A percentile compares a stretch with the other conserved stretches of the same genome.
Conservation (phyloP, 345 rosid genomes). For the Anastatica hierochuntica region DNA sequence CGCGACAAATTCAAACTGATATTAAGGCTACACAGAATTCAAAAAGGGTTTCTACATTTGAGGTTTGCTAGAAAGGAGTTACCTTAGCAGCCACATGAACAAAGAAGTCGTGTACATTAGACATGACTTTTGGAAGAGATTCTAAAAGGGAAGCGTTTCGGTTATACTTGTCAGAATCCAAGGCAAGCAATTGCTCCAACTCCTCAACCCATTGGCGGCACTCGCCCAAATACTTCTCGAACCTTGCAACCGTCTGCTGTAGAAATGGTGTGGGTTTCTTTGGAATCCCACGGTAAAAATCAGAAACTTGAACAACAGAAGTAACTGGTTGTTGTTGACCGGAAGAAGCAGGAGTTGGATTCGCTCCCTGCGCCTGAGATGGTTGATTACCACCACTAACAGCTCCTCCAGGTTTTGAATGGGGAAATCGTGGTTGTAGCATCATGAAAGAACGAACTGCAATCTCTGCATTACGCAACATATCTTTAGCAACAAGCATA, state of each 20-base stretch:
- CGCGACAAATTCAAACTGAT: background rate
- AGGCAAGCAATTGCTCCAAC: conserved; percentile 74
- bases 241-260: conserved; percentile 71
- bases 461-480: conserved; percentile 75
- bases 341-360: conserved; percentile 37
- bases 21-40: background rate
- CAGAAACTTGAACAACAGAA: conserved; percentile 48
- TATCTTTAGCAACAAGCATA: conserved; percentile 71
- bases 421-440: conserved; percentile 66
- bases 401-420: conserved; percentile 35
- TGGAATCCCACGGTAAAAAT: conserved; percentile 83
- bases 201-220: conserved; percentile 92
- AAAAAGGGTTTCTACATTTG: background rate
- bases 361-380: conserved; percentile 54
- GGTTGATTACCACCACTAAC: conserved; percentile 46
- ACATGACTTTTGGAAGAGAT: conserved; percentile 87
- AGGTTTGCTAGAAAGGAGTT: background rate
- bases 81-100: conserved; percentile 98
- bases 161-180: conserved; percentile 58
- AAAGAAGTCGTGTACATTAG: conserved; percentile 83
- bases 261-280: conserved; percentile 83
- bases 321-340: conserved; percentile 55
- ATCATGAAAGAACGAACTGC: conserved; percentile 84
- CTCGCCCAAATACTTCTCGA: conserved; percentile 73
- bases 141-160: conserved; percentile 48